These are phyloP conservation scores for Catunica adiposa DNA, from an alignment of 2,329 filamentous ascomycete genomes.

Conservation along the genomic window DNA sequence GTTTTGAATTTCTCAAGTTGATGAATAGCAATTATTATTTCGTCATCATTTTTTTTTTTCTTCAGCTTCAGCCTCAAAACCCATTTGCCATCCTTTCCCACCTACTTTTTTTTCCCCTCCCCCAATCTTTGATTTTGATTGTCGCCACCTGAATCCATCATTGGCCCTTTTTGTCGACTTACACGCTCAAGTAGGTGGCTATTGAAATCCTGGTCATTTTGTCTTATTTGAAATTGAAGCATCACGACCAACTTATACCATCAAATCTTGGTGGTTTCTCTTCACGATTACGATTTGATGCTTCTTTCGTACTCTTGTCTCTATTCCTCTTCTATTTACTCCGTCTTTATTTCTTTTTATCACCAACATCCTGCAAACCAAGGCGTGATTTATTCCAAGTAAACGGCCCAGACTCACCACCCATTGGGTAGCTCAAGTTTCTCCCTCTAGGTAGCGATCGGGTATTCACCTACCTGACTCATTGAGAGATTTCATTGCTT, in stretches of 20 bases:
- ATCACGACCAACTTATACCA: too few species aligned
- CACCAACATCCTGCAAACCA: too few species aligned
- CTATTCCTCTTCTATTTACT: too few species aligned
- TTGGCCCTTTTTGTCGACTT: conserved; percentile 3
- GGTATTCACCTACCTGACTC: not conserved
- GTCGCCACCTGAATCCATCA: too few species aligned
- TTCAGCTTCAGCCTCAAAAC: not conserved
- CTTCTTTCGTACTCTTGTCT: too few species aligned
- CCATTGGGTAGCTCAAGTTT: too few species aligned
- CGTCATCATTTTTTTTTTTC: not conserved
- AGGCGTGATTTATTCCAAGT: too few species aligned
- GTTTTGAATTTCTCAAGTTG: not conserved
- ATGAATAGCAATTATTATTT: conserved; percentile 1
- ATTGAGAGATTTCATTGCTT: not conserved
- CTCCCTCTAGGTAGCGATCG: not conserved
- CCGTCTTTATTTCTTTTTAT: too few species aligned
- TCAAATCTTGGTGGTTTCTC: not conserved
- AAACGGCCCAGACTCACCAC: too few species aligned
- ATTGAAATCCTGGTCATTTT: not conserved
- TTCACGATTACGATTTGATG: not conserved
- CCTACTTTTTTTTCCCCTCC: conserved; percentile 6
- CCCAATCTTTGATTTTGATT: too few species aligned
- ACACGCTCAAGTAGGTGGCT: not conserved
- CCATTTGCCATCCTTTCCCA: conserved; percentile 1
- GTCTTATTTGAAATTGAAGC: too few species aligned